phyloP scores from a whole-genome alignment of 768 basidiomycete species.

The Pholiota microspora region DNA sequence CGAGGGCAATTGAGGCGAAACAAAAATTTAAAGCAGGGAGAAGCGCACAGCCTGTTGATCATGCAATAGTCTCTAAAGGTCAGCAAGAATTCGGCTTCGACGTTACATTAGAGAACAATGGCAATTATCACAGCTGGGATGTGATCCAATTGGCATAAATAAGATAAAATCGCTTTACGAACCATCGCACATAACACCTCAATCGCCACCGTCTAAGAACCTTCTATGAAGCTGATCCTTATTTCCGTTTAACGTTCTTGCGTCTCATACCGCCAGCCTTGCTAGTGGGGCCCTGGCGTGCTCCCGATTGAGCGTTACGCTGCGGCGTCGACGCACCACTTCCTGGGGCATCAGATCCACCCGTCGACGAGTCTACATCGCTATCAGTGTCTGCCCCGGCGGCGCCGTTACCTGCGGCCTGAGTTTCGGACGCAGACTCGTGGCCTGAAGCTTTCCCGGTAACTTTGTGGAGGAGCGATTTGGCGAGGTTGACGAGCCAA shows the following conservation, averaged over 20 bases:
- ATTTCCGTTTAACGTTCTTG: conserved; percentile 53
- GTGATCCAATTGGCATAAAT: background rate
- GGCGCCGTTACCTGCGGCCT: conserved; percentile 14
- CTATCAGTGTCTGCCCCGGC: conserved; percentile 27
- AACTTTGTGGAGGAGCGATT: conserved; percentile 27
- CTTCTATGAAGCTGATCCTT: too few species aligned
- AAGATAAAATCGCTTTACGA: background rate
- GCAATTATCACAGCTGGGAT: conserved; percentile 1
- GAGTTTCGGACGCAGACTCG: conserved; percentile 7
- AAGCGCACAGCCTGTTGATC: too few species aligned
- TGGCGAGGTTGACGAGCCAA: conserved; percentile 62
- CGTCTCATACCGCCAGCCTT: conserved; percentile 67
- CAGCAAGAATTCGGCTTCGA: background rate
- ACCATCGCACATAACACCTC: too few species aligned
- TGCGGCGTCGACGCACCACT: conserved; percentile 39
- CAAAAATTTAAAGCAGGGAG: too few species aligned
- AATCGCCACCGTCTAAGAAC: too few species aligned
- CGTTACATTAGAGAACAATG: background rate
- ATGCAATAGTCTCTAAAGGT: too few species aligned
- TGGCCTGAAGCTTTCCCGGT: conserved; percentile 23
- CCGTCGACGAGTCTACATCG: conserved; percentile 39
- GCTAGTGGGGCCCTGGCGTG: conserved; percentile 35
- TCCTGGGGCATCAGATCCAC: conserved; percentile 43
- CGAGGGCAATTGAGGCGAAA: too few species aligned
- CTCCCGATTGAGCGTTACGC: conserved; percentile 28